Evolutionary conservation across 2,329 filamentous ascomycete genomes (phyloP).

Genomic region (Hymenoscyphus albidus): DNA sequence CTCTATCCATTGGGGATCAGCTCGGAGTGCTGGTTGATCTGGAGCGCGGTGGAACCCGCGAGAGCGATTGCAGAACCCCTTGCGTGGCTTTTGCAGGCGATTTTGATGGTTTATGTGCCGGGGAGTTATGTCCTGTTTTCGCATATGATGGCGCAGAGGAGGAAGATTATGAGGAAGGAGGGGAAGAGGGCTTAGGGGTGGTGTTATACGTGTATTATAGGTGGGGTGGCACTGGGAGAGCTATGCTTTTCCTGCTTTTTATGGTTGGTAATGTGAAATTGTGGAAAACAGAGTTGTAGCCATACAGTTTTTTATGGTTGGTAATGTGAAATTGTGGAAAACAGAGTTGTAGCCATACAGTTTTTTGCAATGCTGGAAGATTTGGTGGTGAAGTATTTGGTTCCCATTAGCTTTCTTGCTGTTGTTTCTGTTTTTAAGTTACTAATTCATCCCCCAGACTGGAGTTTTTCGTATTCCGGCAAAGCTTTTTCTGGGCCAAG

Average conservation of each 20-base stretch:
- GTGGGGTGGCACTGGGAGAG: background rate
- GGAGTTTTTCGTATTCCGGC: background rate
- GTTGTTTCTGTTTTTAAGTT: too few species aligned
- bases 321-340: background rate
- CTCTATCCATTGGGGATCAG: conserved; percentile 89
- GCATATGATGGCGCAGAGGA: conserved; percentile 90
- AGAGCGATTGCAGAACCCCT: conserved; percentile 46
- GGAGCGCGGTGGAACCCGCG: conserved; percentile 61
- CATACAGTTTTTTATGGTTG: background rate
- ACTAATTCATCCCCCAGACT: background rate
- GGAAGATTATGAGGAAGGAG: conserved; percentile 66
- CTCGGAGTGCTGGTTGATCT: conserved; percentile 82
- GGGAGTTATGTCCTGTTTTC: conserved; percentile 85
- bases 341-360: too few species aligned
- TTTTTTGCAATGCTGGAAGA: background rate
- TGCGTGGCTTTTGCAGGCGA: conserved; percentile 57
- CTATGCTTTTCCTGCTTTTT: background rate
- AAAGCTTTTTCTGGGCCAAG: too few species aligned
- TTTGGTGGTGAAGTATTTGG: background rate
- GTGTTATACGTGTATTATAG: background rate
- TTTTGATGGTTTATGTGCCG: conserved; percentile 75
- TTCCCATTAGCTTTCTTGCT: background rate
- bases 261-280: background rate
- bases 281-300: background rate
- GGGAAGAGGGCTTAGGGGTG: conserved; percentile 36